Evolutionary conservation across 2,329 filamentous ascomycete genomes (phyloP), one percentile per base, ranked within the genome.

Genomic region (Sporothrix brunneoviolacea): DNA sequence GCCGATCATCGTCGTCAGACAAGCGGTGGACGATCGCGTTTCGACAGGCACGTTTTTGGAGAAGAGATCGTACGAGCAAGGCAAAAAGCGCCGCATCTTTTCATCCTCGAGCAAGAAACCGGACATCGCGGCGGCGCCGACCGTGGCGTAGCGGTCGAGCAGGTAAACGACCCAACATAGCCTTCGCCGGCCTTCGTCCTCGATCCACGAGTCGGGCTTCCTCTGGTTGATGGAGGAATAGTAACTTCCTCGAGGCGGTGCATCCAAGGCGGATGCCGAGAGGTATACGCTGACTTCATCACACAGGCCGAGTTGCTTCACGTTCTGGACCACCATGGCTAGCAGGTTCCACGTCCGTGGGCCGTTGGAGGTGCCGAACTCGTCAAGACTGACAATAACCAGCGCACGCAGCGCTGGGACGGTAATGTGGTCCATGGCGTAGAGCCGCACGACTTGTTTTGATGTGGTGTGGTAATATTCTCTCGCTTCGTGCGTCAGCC

Each of bases 101-200:
- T 84, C 87, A 60, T 95, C 89, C 57, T 91, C 84, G 19, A 96
- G 70, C 1, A 88, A 86, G 62, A 95, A 95, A 58, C 95, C 89
- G 58, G 42, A 35, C 7, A 95, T 95, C 0, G 61, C 65, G 0
- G 90, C 89, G 0, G 91, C 95, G 1, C 89, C 84, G 50, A 95
- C 83, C 0, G 90, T 95, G 1, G 89, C 89, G 62, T 95, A 95
- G 44, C 91, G 79, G 64, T 96, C 91, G 8, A 96, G 75, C 9
- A 95, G 70, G 62, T 95, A 96, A 10, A 95, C 83, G 82, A 93
- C 91, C 91, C 91, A 96, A 65, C 95, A 95, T 1, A 95, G 71
- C 24, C 91, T 76, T 21, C 91, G 78, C 21, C 90, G 75, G 32
- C 87, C 86, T 65, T 96, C 91, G 54, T 95, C 90, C 62, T 95